A percentile compares a stretch with the other conserved stretches of the same genome.
Conservation (phyloP, 2,329 filamentous ascomycete species). For the Clarireedia hainanense region DNA sequence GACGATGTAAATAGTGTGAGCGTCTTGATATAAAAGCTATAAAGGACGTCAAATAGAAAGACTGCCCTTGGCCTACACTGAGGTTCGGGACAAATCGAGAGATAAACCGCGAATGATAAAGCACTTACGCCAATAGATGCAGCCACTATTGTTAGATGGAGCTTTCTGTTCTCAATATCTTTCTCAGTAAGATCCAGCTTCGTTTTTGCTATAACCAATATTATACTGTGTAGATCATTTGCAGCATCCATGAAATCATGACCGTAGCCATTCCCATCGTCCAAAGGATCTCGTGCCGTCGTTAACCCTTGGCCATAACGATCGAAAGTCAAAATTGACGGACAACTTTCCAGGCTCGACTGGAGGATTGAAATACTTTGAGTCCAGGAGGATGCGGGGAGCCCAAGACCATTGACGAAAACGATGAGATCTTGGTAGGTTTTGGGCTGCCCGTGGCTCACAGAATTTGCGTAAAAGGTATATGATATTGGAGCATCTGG, state of each 20-base stretch:
- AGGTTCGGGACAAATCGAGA: too few relatives aligned
- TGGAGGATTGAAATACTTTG: constrained; percentile 23
- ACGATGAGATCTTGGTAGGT: constrained; percentile 19
- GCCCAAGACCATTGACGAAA: constrained; percentile 28
- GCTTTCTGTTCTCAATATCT: constrained; percentile 10
- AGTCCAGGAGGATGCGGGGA: constrained; percentile 25
- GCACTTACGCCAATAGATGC: constrained; percentile 26
- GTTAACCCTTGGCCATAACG: constrained; percentile 25
- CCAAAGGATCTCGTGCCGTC: constrained; percentile 21
- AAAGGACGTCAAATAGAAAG: background rate
- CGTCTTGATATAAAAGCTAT: too few relatives aligned
- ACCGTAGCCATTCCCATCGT: constrained; percentile 22
- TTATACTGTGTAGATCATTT: constrained; percentile 27
- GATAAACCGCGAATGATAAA: background rate
- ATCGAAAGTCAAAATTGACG: constrained; percentile 30
- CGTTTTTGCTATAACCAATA: constrained; percentile 16
- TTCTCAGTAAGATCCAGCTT: constrained; percentile 8
- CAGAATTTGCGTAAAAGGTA: constrained; percentile 18
- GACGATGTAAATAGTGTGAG: too few relatives aligned
- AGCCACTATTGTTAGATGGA: constrained; percentile 24
- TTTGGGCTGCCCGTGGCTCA: constrained; percentile 6
- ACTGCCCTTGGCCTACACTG: too few relatives aligned
- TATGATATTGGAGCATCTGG: constrained; percentile 26
- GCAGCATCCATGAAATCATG: constrained; percentile 25
- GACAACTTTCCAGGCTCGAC: constrained; percentile 13